These are phyloP conservation scores for Pseudocercospora fuligena DNA, from an alignment of 2,329 filamentous ascomycete species.

Conservation along the genomic window DNA sequence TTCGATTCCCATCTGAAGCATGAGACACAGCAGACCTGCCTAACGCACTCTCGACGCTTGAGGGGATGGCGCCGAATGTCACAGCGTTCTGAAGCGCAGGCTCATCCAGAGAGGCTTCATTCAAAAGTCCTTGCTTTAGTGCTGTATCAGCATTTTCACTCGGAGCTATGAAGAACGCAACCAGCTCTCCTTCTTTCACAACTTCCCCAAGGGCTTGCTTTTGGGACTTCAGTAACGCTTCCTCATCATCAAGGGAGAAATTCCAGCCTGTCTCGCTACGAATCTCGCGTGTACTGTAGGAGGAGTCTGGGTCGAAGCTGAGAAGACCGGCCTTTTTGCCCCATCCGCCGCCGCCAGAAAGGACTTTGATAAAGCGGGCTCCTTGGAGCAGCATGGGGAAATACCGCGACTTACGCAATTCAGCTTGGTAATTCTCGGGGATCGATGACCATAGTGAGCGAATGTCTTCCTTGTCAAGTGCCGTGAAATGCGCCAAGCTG, in stretches of 20 bases:
- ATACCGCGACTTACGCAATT: not conserved
- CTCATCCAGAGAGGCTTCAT: not conserved
- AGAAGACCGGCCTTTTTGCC: conserved; percentile 78
- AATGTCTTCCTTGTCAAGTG: conserved; percentile 4
- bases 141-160: conserved; percentile 20
- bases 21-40: conserved; percentile 13
- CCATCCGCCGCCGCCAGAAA: conserved; percentile 86
- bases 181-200: conserved; percentile 65
- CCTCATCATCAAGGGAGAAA: conserved; percentile 46
- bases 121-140: not conserved
- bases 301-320: conserved; percentile 73
- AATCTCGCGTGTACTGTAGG: conserved; percentile 56
- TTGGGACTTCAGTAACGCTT: conserved; percentile 37
- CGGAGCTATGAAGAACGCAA: conserved; percentile 67
- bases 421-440: not conserved
- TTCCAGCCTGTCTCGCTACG: conserved; percentile 62
- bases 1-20: not conserved
- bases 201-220: conserved; percentile 58
- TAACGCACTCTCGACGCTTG: conserved; percentile 46
- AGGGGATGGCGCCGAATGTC: conserved; percentile 51
- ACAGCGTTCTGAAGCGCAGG: conserved; percentile 9
- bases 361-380: conserved; percentile 55
- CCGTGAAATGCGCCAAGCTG: not conserved
- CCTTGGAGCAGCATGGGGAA: conserved; percentile 27
- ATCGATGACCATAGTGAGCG: not conserved